These are phyloP conservation scores for Sutorius eximius DNA, from an alignment of 1,284 basidiomycete genomes.

Conservation along the genomic window DNA sequence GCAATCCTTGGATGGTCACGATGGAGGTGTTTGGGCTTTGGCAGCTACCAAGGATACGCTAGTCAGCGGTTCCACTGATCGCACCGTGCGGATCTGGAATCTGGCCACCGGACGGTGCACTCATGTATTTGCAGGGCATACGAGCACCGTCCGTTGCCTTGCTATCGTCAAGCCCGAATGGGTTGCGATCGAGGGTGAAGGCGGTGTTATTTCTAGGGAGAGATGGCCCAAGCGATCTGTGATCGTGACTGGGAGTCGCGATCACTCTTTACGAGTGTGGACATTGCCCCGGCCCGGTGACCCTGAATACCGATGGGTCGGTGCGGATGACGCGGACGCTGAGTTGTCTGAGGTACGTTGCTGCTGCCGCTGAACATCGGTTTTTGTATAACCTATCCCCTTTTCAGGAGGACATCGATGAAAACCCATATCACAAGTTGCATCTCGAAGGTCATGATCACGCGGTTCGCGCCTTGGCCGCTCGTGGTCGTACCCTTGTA, in stretches of 20 bases:
- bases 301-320: slow-evolving; percentile 71
- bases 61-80: slow-evolving; percentile 92
- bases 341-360: slow-evolving; percentile 67
- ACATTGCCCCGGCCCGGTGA: slow-evolving; percentile 79
- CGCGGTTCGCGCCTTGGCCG: slow-evolving; percentile 90
- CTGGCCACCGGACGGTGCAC: slow-evolving; percentile 76
- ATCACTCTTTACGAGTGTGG: slow-evolving; percentile 90
- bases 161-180: slow-evolving; percentile 88
- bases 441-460: slow-evolving; percentile 86
- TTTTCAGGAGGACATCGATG: slow-evolving; percentile 64
- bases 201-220: slow-evolving; percentile 58
- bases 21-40: slow-evolving; percentile 95
- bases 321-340: slow-evolving; percentile 63
- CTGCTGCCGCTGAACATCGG: slow-evolving; percentile 7
- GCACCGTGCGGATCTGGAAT: slow-evolving; percentile 94
- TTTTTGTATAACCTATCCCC: slow-evolving; percentile 9
- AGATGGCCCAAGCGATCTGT: slow-evolving; percentile 84
- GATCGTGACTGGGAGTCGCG: slow-evolving; percentile 92
- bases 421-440: slow-evolving; percentile 88
- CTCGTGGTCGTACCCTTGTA: slow-evolving; percentile 83
- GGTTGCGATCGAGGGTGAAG: slow-evolving; percentile 67
- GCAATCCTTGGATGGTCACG: slow-evolving; percentile 81
- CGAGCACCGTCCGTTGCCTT: slow-evolving; percentile 88
- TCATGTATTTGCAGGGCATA: slow-evolving; percentile 92
- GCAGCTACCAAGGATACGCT: slow-evolving; percentile 82